Base-by-base conservation (phyloP, 805 yeast species). In the Ogataea polymorpha region DNA sequence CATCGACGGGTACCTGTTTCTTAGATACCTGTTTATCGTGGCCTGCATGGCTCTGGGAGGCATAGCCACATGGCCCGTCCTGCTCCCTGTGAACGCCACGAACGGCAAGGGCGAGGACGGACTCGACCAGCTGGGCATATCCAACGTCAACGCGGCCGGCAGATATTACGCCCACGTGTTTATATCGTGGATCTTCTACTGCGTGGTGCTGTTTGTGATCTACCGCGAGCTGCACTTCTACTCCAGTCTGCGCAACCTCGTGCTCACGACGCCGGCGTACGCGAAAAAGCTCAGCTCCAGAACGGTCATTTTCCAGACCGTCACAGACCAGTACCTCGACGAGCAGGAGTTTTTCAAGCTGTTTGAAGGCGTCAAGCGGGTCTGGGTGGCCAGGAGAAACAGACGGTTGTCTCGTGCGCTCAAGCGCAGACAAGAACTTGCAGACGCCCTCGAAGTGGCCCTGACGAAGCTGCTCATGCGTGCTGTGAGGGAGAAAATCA, bases 1-100 rank as follows among this genome's bases (percentile, higher is more conserved):
- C 13, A 60, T 91, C n/a, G 98, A 91, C 59, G 97, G 96, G 5
- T 91, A 86, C 67, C 82, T 93, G 58, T 91, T 90, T 61, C 65
- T 89, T 46, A 72, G 99, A 50, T 93, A 85, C 58, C 62, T 93
- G 21, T 71, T 76, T 36, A 55, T 84, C 26, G 67, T 87, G 48
- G 67, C 76, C 10, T 45, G 67, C 5, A 58, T 79, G 29, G 77
- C 80, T 42, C 70, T 79, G 1, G 65, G 79, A 32, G 85, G 86
- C 4, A 61, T 78, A 40, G 52, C 79, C 21, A 66, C 79, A 6
- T 79, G 76, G 71, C 80, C 84, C 6, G 73, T 91, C 36, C 66
- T 91, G 40, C 70, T 93, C n/a, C 93, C 98, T 0, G 71, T 91
- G 35, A 89, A 90, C 57, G 91, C 88, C 6, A 73, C 84, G 1